Base-by-base conservation (phyloP, 805 yeast species). In the Ogataea wickerhamii region DNA sequence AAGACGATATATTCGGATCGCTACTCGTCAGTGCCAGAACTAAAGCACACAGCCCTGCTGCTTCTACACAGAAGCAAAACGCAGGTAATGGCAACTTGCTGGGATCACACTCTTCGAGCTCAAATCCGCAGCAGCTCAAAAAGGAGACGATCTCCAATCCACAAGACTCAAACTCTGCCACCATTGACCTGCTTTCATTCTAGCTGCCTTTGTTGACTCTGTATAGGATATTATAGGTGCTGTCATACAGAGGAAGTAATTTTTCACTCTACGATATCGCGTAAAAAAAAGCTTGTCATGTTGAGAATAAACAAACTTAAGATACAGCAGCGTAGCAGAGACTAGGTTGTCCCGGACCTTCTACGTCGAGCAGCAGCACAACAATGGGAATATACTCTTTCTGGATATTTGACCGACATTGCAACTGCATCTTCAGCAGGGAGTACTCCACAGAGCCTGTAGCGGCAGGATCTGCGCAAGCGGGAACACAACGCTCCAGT, bases 351-450 rank as follows among this genome's bases (percentile, higher is more conserved):
- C n/a, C n/a, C n/a, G n/a, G n/a, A n/a, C n/a, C n/a, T n/a, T n/a
- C n/a, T n/a, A n/a, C n/a, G n/a, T n/a, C n/a, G n/a, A n/a, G n/a
- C n/a, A n/a, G n/a, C n/a, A n/a, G n/a, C n/a, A n/a, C n/a, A n/a
- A n/a, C n/a, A 12, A 78, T 78, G 85, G 75, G 84, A 27, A 78
- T 88, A 32, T 81, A 82, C 64, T 85, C 96, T 8, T 83, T 89
- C 56, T 86, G 88, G 85, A 76, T 91, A 38, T 91, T 83, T 57
- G 97, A 91, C 59, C 74, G 93, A 57, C 97, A 91, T 63, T 86
- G 97, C 51, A 80, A 83, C 46, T 89, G 98, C 60, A 78, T 91
- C 14, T 91, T 77, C 62, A 76, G 76, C 45, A 68, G 94, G 37
- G 94, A 86, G 57, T 89, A 82, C 29, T 38, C 49, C n/a, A 36